These are phyloP conservation scores for Chrysanthemum makinoi DNA, from an alignment of 129 eudicot species.

Conservation along the genomic window DNA sequence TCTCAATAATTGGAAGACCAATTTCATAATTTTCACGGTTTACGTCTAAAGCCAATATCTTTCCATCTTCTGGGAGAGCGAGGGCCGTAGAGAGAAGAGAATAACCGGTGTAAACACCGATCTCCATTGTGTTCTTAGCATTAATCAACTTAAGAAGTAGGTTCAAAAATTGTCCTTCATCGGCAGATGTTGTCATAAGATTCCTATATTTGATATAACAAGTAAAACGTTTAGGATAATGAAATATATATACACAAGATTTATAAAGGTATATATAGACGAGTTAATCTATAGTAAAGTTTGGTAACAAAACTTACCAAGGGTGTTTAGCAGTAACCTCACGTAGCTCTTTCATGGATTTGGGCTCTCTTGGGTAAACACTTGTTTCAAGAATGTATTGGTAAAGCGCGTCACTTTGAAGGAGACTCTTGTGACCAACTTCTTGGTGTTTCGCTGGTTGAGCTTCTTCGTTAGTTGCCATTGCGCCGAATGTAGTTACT, in stretches of 20 bases:
- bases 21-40: conserved; percentile 24
- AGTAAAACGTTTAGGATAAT: conserved; percentile 3
- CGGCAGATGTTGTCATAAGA: conserved; percentile 55
- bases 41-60: conserved; percentile 27
- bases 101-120: conserved; percentile 46
- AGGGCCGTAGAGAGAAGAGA: conserved; percentile 57
- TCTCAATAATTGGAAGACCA: conserved; percentile 24
- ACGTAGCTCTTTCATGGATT: conserved; percentile 45
- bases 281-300: no score
- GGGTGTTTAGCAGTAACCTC: conserved; percentile 51
- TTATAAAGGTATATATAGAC: no score
- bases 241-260: conserved; percentile 21
- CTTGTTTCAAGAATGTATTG: conserved; percentile 46
- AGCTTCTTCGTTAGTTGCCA: no score
- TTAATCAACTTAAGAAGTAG: conserved; percentile 45
- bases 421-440: conserved; percentile 46
- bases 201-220: conserved; percentile 29
- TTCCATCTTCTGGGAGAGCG: conserved; percentile 47
- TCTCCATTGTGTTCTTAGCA: conserved; percentile 42
- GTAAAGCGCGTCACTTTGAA: conserved; percentile 44
- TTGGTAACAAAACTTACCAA: conserved; percentile 21
- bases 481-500: no score
- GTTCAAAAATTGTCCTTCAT: conserved; percentile 57
- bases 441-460: conserved; percentile 31
- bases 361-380: conserved; percentile 46